Evolutionary conservation across 306 rosid genomes (phyloP), one percentile per base, ranked within the genome.

Genomic region (Vicia faba): DNA sequence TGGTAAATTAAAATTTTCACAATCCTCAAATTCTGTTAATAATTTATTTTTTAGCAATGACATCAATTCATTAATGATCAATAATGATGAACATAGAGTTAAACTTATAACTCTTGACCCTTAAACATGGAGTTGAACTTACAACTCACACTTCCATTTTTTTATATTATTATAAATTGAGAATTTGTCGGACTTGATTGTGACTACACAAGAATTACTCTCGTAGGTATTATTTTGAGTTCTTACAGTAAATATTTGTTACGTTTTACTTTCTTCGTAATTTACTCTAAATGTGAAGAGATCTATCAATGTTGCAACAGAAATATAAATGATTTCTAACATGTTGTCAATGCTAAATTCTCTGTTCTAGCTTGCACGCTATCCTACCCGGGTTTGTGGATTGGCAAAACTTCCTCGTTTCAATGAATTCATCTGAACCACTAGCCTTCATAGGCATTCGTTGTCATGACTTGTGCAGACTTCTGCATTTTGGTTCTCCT

Each of bases 401-500:
- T 79, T 93, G 97, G 98, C 90, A 84, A 73, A 72, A 66, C 69
- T 80, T 86, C 75, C 74, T 88, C 51, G 83, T 56, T 43, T 84
- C 84, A 40, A 64, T 56, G 18, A 83, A 78, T 62, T 75, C 81
- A 76, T 64, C 64, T 11, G 88, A 58, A 71, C 79, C 85, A 10
- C 75, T 71, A 45, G 71, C 91, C 77, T 75, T 77, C 64, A 69
- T 89, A 54, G 74, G 90, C 82, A 82, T 93, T 58, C 75, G 54
- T 64, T 88, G 97, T 82, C 87, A 89, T 71, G 91, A 86, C 61
- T 77, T 93, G 41, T 86, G 96, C 89, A 86, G 91, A 79, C 80
- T 89, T n/a, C 39, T 93, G 73, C 84, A 88, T 81, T 89, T 87
- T 68, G 98, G 98, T 54, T 85, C 97, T 71, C 73, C 86, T 50